Conservation (phyloP, 2,329 filamentous ascomycete genomes). For the Sordariomycetes sp. region DNA sequence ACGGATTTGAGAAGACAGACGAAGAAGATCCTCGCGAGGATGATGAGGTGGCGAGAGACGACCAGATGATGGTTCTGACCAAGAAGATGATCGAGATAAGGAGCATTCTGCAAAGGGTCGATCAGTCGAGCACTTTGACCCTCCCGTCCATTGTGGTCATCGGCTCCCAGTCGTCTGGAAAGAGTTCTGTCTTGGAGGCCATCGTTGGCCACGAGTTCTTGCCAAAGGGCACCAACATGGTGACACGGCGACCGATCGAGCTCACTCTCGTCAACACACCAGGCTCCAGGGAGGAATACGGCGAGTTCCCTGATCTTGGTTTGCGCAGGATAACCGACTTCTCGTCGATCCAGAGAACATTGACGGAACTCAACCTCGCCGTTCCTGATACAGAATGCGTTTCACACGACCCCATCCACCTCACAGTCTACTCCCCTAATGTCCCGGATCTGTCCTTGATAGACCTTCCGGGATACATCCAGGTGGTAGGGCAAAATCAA, state of each 20-base stretch:
- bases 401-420: slow-evolving; percentile 90
- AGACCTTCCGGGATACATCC: slow-evolving; percentile 94
- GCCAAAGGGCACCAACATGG: slow-evolving; percentile 98
- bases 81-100: slow-evolving; percentile 99
- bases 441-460: slow-evolving; percentile 94
- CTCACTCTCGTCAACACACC: slow-evolving; percentile 94
- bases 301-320: slow-evolving; percentile 89
- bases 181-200: slow-evolving; percentile 92
- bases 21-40: slow-evolving; percentile 54
- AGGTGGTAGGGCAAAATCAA: slow-evolving; percentile 86
- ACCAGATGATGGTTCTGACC: slow-evolving; percentile 99
- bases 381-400: slow-evolving; percentile 89
- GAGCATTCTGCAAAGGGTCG: slow-evolving; percentile 81
- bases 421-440: slow-evolving; percentile 90
- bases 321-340: slow-evolving; percentile 89
- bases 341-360: slow-evolving; percentile 78
- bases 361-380: slow-evolving; percentile 90
- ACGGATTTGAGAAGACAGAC: slow-evolving; percentile 63
- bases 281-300: slow-evolving; percentile 77
- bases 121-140: slow-evolving; percentile 80
- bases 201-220: slow-evolving; percentile 97
- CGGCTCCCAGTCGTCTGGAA: slow-evolving; percentile 94
- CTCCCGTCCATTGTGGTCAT: slow-evolving; percentile 98
- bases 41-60: slow-evolving; percentile 69
- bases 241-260: slow-evolving; percentile 90